These are phyloP conservation scores for Brasenia schreberi DNA, from an alignment of 164 flowering plant species.

Conservation along the genomic window DNA sequence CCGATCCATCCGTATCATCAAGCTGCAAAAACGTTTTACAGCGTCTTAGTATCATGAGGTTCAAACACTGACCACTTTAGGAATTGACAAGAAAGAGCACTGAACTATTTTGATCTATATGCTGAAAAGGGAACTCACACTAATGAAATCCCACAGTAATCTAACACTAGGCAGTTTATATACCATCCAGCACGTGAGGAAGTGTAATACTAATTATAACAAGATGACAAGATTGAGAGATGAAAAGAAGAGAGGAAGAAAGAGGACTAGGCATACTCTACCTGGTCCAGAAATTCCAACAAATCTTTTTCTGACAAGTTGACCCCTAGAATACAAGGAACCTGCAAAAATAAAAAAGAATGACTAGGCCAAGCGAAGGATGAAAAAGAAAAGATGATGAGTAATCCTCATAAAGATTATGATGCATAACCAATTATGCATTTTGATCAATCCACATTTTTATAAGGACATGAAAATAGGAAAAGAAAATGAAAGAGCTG, in stretches of 20 bases:
- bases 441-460: background rate
- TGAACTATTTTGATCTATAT: too few relatives aligned
- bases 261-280: constrained; percentile 8
- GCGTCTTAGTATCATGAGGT: too few relatives aligned
- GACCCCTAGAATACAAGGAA: constrained; percentile 90
- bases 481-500: background rate
- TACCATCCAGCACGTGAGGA: too few relatives aligned
- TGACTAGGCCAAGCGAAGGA: background rate
- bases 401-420: background rate
- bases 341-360: constrained; percentile 30
- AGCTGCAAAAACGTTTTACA: constrained; percentile 32
- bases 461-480: background rate
- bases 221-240: background rate
- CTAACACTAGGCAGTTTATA: too few relatives aligned
- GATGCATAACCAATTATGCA: too few relatives aligned
- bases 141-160: too few relatives aligned
- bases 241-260: background rate
- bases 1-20: constrained; percentile 90
- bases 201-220: background rate
- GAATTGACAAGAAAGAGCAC: too few relatives aligned
- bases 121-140: too few relatives aligned
- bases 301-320: constrained; percentile 73
- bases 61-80: too few relatives aligned
- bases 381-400: too few relatives aligned
- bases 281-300: constrained; percentile 89